A percentile compares a stretch with the other conserved stretches of the same genome.
Conservation (phyloP, 164 flowering plant genomes). For the Nelumbo lutea region DNA sequence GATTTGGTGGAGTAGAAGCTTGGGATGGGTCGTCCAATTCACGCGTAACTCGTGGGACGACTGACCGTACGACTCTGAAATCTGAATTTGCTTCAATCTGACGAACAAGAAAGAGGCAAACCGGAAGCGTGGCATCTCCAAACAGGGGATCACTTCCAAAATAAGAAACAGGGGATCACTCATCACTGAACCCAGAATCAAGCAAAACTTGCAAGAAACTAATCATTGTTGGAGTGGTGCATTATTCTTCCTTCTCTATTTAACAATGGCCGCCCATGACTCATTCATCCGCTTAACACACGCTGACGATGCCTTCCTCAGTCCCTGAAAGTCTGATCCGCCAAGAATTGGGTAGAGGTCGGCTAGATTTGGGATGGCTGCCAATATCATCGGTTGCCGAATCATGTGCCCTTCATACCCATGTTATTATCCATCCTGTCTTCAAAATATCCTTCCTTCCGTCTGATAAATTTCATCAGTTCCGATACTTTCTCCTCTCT, state of each 20-base stretch:
- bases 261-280: slow-evolving; percentile 16
- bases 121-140: slow-evolving; percentile 20
- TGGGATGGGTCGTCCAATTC: too few relatives aligned
- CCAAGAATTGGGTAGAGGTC: slow-evolving; percentile 20
- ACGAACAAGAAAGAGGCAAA: neutral
- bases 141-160: slow-evolving; percentile 18
- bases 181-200: slow-evolving; percentile 18
- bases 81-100: too few relatives aligned
- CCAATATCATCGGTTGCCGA: slow-evolving; percentile 20
- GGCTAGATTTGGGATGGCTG: slow-evolving; percentile 16
- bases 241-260: slow-evolving; percentile 6
- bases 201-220: slow-evolving; percentile 20
- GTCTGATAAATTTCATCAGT: slow-evolving; percentile 14
- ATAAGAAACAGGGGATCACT: slow-evolving; percentile 17
- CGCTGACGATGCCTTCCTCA: neutral
- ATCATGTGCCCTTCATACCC: slow-evolving; percentile 20
- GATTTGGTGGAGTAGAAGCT: too few relatives aligned
- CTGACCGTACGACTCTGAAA: too few relatives aligned
- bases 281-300: neutral
- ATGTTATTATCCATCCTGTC: slow-evolving; percentile 13
- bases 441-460: slow-evolving; percentile 15
- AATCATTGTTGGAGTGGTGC: slow-evolving; percentile 4
- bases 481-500: slow-evolving; percentile 27
- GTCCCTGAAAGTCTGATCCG: slow-evolving; percentile 12
- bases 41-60: too few relatives aligned